Conservation (phyloP, 208 protist genomes). For the Perkinsela sp. region DNA sequence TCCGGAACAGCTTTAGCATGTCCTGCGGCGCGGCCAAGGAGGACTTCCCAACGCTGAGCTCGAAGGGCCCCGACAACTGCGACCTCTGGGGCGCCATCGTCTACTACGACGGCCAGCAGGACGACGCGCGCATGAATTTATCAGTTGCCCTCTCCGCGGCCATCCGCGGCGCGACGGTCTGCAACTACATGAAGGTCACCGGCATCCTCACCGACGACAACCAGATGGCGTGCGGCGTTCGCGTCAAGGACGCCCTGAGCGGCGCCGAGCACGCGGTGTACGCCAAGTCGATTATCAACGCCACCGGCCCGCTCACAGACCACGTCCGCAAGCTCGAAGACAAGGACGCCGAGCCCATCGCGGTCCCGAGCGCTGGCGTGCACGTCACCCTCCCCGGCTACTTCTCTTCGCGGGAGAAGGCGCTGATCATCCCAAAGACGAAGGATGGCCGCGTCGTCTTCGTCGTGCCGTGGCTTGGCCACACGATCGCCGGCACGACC, state of each 20-base stretch:
- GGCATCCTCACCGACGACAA: slow-evolving; percentile 17
- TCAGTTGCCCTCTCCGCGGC: slow-evolving; percentile 67
- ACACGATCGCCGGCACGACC: slow-evolving; percentile 74
- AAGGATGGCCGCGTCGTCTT: slow-evolving; percentile 74
- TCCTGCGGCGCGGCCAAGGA: slow-evolving; percentile 32
- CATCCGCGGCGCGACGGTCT: slow-evolving; percentile 48
- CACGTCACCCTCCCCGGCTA: slow-evolving; percentile 47
- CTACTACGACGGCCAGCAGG: slow-evolving; percentile 81
- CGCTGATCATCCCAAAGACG: slow-evolving; percentile 52
- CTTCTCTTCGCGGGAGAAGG: slow-evolving; percentile 37
- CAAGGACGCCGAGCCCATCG: slow-evolving; percentile 11
- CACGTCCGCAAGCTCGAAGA: slow-evolving; percentile 43
- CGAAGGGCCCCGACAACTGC: slow-evolving; percentile 15
- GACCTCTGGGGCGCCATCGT: slow-evolving; percentile 55
- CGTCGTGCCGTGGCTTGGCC: slow-evolving; percentile 63
- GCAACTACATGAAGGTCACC: slow-evolving; percentile 64
- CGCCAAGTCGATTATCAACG: slow-evolving; percentile 60
- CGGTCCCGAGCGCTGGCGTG: slow-evolving; percentile 37
- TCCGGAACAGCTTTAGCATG: slow-evolving; percentile 49
- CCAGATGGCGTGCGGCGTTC: slow-evolving; percentile 14
- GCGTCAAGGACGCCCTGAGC: slow-evolving; percentile 35
- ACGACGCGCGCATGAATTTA: slow-evolving; percentile 81
- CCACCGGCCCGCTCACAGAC: slow-evolving; percentile 49
- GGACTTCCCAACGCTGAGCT: slow-evolving; percentile 29
- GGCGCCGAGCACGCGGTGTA: slow-evolving; percentile 31